phyloP scores from a whole-genome alignment of 495 filamentous ascomycete genomes.

The Symbiotaphrina buchneri region DNA sequence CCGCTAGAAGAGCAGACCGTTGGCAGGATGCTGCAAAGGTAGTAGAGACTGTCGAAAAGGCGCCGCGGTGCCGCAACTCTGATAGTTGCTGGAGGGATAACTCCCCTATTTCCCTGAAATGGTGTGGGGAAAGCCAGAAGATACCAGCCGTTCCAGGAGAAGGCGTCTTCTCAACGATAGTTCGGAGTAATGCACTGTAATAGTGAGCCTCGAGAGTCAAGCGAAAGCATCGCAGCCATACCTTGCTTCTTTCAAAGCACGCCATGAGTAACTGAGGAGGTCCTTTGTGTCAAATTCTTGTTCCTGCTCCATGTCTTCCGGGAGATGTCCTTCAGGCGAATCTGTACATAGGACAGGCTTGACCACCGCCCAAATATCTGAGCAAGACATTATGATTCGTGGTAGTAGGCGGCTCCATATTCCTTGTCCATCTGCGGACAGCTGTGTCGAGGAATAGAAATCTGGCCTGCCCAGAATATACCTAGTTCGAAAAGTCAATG shows the following conservation, averaged over 20 bases:
- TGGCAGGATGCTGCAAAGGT: conserved; percentile 65
- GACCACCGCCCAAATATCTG: conserved; percentile 50
- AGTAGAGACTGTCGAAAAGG: conserved; percentile 79
- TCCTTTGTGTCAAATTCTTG: conserved; percentile 54
- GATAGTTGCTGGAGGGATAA: conserved; percentile 63
- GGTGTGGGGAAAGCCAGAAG: conserved; percentile 14
- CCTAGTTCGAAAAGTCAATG: conserved; percentile 10
- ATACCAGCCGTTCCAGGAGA: conserved; percentile 4
- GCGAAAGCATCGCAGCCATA: conserved; percentile 12
- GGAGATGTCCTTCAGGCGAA: conserved; percentile 72
- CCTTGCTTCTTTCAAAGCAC: conserved; percentile 81
- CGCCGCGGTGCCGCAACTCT: conserved; percentile 70
- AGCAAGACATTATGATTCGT: conserved; percentile 31
- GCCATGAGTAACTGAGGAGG: conserved; percentile 78
- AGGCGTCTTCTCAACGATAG: conserved; percentile 21
- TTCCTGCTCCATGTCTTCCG: conserved; percentile 48
- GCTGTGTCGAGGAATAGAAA: conserved; percentile 12
- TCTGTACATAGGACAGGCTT: conserved; percentile 65
- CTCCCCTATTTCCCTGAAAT: conserved; percentile 36
- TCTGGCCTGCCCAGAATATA: conserved; percentile 12
- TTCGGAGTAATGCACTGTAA: conserved; percentile 30
- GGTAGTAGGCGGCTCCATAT: conserved; percentile 22
- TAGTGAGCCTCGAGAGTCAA: conserved; percentile 7
- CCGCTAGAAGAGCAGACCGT: conserved; percentile 26
- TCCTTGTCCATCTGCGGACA: conserved; percentile 4